A percentile compares a stretch with the other conserved stretches of the same genome.
phyloP scores from a whole-genome alignment of 495 filamentous ascomycete genomes.

The Penicillium odoratum region DNA sequence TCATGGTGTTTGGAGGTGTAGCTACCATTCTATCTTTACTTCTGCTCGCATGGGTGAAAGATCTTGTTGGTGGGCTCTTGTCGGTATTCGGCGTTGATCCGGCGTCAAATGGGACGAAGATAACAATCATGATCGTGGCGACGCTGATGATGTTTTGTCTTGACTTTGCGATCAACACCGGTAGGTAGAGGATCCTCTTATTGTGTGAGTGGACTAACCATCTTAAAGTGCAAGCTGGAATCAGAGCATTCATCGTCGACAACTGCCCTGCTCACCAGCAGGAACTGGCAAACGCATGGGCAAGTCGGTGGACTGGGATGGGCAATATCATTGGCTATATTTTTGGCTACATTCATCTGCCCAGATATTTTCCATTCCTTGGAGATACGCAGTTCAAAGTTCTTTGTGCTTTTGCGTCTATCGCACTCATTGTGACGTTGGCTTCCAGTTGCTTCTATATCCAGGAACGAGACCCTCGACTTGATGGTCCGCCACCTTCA shows the following conservation, averaged over 20 bases:
- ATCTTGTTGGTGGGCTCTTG: constrained; percentile 70
- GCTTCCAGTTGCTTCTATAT: constrained; percentile 63
- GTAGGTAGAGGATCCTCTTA: constrained; percentile 42
- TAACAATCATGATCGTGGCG: constrained; percentile 65
- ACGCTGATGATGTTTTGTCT: constrained; percentile 82
- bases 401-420: constrained; percentile 76
- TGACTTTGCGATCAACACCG: constrained; percentile 92
- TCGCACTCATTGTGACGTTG: constrained; percentile 67
- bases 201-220: not conserved
- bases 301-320: constrained; percentile 73
- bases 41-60: constrained; percentile 77
- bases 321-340: constrained; percentile 87
- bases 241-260: constrained; percentile 88
- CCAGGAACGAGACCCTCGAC: constrained; percentile 73
- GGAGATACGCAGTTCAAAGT: constrained; percentile 87
- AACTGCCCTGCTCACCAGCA: constrained; percentile 88
- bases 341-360: constrained; percentile 76
- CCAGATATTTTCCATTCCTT: constrained; percentile 68
- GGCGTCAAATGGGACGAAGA: constrained; percentile 59
- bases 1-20: constrained; percentile 74
- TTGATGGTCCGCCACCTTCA: constrained; percentile 60
- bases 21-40: constrained; percentile 75
- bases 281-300: constrained; percentile 86
- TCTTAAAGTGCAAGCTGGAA: constrained; percentile 75
- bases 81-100: constrained; percentile 69